These are phyloP conservation scores for Neocucurbitaria cava DNA, from an alignment of 2,329 filamentous ascomycete genomes.

Conservation along the genomic window DNA sequence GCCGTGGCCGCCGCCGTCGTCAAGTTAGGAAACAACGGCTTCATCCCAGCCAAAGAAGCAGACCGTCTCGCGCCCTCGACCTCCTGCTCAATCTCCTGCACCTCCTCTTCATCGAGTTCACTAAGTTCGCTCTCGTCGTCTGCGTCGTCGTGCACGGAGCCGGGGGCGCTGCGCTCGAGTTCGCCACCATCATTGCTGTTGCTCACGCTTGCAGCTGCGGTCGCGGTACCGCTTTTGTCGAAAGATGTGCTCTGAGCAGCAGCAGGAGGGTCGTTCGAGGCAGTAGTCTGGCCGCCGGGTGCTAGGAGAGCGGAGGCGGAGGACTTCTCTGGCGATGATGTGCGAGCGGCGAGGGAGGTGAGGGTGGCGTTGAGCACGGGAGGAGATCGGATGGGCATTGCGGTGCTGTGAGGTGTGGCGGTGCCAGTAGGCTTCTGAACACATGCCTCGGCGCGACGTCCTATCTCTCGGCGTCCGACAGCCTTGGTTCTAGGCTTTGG, in stretches of 20 bases:
- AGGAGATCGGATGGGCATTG: constrained; percentile 46
- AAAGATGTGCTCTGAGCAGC: constrained; percentile 22
- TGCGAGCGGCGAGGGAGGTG: constrained; percentile 13
- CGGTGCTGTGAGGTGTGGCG: constrained; percentile 34
- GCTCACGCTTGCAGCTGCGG: constrained; percentile 34
- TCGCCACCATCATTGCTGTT: constrained; percentile 43
- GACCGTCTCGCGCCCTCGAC: constrained; percentile 20
- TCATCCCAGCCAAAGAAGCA: constrained; percentile 22
- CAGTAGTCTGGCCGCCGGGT: background rate
- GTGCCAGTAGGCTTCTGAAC: constrained; percentile 50
- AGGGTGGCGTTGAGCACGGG: constrained; percentile 23
- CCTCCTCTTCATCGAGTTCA: constrained; percentile 56
- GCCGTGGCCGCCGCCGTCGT: too few species aligned
- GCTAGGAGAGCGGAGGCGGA: too few species aligned
- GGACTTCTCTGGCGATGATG: constrained; percentile 30
- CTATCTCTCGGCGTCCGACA: constrained; percentile 66
- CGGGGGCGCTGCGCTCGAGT: constrained; percentile 60
- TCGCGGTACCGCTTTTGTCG: constrained; percentile 51
- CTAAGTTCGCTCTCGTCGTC: constrained; percentile 64
- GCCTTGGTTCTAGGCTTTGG: constrained; percentile 58
- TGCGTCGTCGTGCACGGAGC: constrained; percentile 61
- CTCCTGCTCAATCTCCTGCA: constrained; percentile 42
- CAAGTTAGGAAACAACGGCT: constrained; percentile 38
- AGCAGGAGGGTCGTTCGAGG: constrained; percentile 23
- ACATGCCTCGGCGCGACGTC: constrained; percentile 65